Conservation (phyloP, 2,329 filamentous ascomycete species). For the Apiospora hydei region DNA sequence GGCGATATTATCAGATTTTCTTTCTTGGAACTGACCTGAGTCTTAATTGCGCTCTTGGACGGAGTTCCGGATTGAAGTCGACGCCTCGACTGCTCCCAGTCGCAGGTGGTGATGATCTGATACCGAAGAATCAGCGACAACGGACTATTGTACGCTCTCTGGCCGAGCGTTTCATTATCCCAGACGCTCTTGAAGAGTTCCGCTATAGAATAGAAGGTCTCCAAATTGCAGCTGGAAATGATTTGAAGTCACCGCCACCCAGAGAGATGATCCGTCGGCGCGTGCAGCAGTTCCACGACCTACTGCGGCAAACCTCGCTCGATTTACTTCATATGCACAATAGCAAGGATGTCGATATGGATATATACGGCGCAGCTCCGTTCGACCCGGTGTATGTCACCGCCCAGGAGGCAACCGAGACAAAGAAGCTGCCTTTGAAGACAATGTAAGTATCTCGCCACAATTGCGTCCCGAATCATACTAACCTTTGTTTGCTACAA, state of each 20-base stretch:
- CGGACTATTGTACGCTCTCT: constrained; percentile 30
- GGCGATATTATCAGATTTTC: constrained; percentile 57
- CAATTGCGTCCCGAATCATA: background rate
- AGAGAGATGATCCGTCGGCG: constrained; percentile 23
- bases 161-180: constrained; percentile 34
- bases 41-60: constrained; percentile 48
- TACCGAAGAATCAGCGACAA: constrained; percentile 23
- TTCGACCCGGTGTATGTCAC: constrained; percentile 28
- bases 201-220: constrained; percentile 24
- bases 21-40: constrained; percentile 51
- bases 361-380: constrained; percentile 25
- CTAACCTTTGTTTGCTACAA: background rate
- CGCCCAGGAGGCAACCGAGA: constrained; percentile 25
- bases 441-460: constrained; percentile 36
- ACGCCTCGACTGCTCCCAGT: constrained; percentile 27
- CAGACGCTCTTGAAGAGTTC: constrained; percentile 32
- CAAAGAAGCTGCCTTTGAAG: constrained; percentile 28
- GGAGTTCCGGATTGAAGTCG: constrained; percentile 30
- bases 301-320: constrained; percentile 5
- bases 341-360: constrained; percentile 20
- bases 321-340: constrained; percentile 7
- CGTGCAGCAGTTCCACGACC: constrained; percentile 15
- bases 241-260: background rate
- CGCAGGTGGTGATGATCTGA: background rate
- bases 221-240: constrained; percentile 6